phyloP scores from a whole-genome alignment of 164 flowering plant species.

The Stephania japonica region DNA sequence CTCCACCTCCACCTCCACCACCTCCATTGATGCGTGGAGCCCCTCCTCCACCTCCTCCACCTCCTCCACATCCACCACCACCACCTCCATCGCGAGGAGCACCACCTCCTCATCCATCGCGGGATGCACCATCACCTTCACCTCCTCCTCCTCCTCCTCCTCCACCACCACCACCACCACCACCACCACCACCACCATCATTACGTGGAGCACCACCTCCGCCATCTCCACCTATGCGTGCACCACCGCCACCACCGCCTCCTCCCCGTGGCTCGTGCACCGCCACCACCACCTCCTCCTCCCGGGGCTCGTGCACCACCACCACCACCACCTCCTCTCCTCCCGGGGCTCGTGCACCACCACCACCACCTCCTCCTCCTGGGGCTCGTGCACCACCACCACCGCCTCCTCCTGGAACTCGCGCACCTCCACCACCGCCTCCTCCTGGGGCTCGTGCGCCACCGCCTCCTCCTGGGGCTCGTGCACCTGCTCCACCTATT shows the following conservation, averaged over 20 bases:
- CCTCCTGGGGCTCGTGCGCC: conserved; percentile 35
- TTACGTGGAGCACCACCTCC: conserved; percentile 26
- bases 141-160: conserved; percentile 32
- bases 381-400: conserved; percentile 22
- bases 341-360: conserved; percentile 8
- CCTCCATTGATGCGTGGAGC: conserved; percentile 15
- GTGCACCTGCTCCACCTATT: conserved; percentile 56
- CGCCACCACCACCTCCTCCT: conserved; percentile 9
- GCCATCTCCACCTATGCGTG: conserved; percentile 26
- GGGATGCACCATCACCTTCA: conserved; percentile 14
- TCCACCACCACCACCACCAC: conserved; percentile 14
- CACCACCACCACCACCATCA: conserved; percentile 37
- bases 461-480: conserved; percentile 29
- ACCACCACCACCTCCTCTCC: background rate
- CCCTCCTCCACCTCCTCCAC: conserved; percentile 13
- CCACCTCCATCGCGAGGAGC: conserved; percentile 21
- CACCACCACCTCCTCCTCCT: conserved; percentile 34
- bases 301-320: background rate
- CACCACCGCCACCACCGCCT: conserved; percentile 14
- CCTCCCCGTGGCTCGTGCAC: conserved; percentile 5
- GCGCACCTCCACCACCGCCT: conserved; percentile 31
- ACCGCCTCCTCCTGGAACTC: conserved; percentile 33
- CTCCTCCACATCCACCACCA: conserved; percentile 25
- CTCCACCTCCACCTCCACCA: conserved; percentile 32
- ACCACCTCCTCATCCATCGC: conserved; percentile 20